Conservation (phyloP, 495 filamentous ascomycete genomes). For the Cladorrhinum samala region DNA sequence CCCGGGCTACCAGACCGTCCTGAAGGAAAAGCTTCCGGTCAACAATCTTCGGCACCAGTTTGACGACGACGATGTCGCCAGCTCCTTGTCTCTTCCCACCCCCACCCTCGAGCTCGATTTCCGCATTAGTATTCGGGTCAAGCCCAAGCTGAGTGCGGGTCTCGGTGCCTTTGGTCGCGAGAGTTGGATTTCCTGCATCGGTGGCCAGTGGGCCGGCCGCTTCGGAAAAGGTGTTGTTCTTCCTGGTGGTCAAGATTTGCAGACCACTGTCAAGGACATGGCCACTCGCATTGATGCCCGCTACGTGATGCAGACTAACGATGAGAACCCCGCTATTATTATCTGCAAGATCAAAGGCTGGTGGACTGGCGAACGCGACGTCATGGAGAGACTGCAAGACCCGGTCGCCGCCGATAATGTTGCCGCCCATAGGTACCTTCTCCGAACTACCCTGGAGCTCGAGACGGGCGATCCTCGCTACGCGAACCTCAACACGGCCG, state of each 20-base stretch:
- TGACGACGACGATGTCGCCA: slow-evolving; percentile 26
- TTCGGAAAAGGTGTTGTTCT: slow-evolving; percentile 27
- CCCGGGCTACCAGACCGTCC: slow-evolving; percentile 18
- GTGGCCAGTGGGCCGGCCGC: slow-evolving; percentile 26
- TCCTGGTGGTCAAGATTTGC: slow-evolving; percentile 23
- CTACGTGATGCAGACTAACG: slow-evolving; percentile 27
- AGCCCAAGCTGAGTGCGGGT: slow-evolving; percentile 25
- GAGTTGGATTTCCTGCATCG: slow-evolving; percentile 25
- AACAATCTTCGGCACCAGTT: slow-evolving; percentile 26
- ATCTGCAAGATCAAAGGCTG: slow-evolving; percentile 26
- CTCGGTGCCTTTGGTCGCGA: slow-evolving; percentile 10
- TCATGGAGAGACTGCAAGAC: slow-evolving; percentile 27
- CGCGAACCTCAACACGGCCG: slow-evolving; percentile 17
- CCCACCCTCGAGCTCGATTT: slow-evolving; percentile 26
- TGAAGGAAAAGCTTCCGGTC: slow-evolving; percentile 26
- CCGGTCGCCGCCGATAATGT: slow-evolving; percentile 27
- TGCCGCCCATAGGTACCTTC: slow-evolving; percentile 20
- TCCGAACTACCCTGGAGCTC: slow-evolving; percentile 24
- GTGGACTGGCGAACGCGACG: slow-evolving; percentile 24
- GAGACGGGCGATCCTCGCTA: slow-evolving; percentile 29
- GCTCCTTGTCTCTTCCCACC: slow-evolving; percentile 20
- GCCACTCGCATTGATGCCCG: slow-evolving; percentile 22
- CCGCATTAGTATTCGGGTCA: slow-evolving; percentile 25
- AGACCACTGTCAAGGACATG: slow-evolving; percentile 22
- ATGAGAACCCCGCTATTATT: slow-evolving; percentile 26